A percentile compares a stretch with the other conserved stretches of the same genome.
phyloP scores from a whole-genome alignment of 1,284 basidiomycete genomes.

The Irpex sp. region DNA sequence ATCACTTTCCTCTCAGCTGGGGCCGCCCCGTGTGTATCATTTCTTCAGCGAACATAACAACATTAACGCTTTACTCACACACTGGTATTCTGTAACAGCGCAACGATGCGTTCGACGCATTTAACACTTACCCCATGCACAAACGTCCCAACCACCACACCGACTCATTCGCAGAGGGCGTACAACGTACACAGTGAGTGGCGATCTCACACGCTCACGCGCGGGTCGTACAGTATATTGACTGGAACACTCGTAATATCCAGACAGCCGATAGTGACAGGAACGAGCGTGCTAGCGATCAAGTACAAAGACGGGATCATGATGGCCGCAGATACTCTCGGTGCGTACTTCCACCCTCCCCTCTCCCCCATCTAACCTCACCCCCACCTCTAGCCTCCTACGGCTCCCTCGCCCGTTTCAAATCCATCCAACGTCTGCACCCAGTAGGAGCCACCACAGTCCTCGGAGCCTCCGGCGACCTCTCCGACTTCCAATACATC shows the following conservation, averaged over 20 bases:
- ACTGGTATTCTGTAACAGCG: conserved; percentile 39
- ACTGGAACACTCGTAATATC: too few species aligned
- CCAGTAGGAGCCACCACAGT: conserved; percentile 83
- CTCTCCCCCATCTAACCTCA: neutral
- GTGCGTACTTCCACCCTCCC: conserved; percentile 46
- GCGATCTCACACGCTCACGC: neutral
- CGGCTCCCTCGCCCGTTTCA: conserved; percentile 96
- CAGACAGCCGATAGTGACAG: conserved; percentile 94
- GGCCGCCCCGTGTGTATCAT: conserved; percentile 62
- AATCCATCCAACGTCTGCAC: conserved; percentile 88
- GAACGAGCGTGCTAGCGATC: conserved; percentile 92
- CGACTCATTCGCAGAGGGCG: conserved; percentile 58
- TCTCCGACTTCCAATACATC: conserved; percentile 97
- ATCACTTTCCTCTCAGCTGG: conserved; percentile 81
- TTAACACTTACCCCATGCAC: conserved; percentile 71
- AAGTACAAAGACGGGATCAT: conserved; percentile 97
- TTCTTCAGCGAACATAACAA: neutral
- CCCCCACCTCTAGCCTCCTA: conserved; percentile 74
- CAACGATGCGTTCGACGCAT: conserved; percentile 69
- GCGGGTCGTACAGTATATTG: neutral
- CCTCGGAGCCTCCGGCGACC: conserved; percentile 92
- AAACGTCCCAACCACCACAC: conserved; percentile 46
- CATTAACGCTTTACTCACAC: conserved; percentile 1
- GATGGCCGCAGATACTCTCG: conserved; percentile 98
- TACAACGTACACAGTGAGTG: conserved; percentile 75